Base-by-base conservation (phyloP, 495 filamentous ascomycete species). In the Hyaloscypha bicolor region DNA sequence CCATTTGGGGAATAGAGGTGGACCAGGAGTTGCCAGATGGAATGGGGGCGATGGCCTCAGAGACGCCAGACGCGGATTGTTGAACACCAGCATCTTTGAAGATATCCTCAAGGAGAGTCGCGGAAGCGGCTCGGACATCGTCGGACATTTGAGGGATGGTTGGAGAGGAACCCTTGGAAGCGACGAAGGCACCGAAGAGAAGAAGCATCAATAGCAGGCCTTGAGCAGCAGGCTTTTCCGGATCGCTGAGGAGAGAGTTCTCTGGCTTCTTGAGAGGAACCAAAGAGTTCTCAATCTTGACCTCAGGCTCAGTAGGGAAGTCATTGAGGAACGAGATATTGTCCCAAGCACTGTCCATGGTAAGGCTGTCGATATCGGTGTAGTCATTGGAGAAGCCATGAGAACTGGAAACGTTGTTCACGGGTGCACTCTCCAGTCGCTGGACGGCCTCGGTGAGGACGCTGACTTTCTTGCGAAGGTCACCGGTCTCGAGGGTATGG, bases 111-210 rank as follows among this genome's bases (percentile, higher is more conserved):
- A 99, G 86, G 42, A 99, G 89, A 37, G 88, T 90, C 60, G 94
- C 92, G 25, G 94, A 97, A 63, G 96, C 96, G 66, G 91, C 91
- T 65, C 93, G 93, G 63, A 98, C 90, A 71, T 97, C 94, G 65
- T 97, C 93, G 22, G 95, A 93, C 70, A 99, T 88, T 68, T 89
- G 90, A 35, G 94, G 94, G 72, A 97, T 88, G 69, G 79, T 87
- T 70, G 72, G 88, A 69, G 73, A 89, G 3, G 85, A 79, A 61
- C 83, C 85, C 80, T 94, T 96, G 55, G 94, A 97, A 62, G 94
- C 93, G 68, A 98, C 93, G 77, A 96, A 97, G 60, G 95, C 95
- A 72, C 95, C 95, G 73, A 96, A 94, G 65, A 99, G 91, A 67
- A 99, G 92, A 71, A 97, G 92, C 93, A 90, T 88, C 73, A 91